phyloP scores from a whole-genome alignment of 169 alveolate genomes.

The Cryptosporidium meleagridis region DNA sequence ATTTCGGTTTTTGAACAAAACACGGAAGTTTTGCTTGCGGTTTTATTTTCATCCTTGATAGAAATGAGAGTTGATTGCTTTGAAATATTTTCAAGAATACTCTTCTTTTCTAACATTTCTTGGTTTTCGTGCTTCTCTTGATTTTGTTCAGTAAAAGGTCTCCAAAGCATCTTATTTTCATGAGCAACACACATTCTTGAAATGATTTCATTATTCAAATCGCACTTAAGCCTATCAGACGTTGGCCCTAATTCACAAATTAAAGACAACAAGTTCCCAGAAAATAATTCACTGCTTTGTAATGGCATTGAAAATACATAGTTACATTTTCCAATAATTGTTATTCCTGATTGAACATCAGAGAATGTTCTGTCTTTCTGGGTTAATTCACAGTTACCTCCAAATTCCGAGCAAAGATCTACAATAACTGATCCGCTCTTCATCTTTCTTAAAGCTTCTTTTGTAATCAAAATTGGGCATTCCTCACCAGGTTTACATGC shows the following conservation, averaged over 20 bases:
- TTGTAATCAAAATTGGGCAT: slow-evolving; percentile 79
- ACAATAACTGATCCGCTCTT: slow-evolving; percentile 83
- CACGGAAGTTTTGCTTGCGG: background rate
- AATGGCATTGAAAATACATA: slow-evolving; percentile 82
- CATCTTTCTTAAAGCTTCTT: slow-evolving; percentile 80
- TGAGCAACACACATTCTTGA: slow-evolving; percentile 29
- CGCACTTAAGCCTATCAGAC: slow-evolving; percentile 24
- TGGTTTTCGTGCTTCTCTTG: slow-evolving; percentile 2
- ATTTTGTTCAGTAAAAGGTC: slow-evolving; percentile 26
- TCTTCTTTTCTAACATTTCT: background rate
- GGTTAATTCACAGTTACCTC: slow-evolving; percentile 82
- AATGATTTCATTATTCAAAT: slow-evolving; percentile 21
- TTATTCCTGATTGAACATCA: slow-evolving; percentile 78
- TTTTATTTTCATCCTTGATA: background rate
- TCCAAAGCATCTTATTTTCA: slow-evolving; percentile 28
- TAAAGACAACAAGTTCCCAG: slow-evolving; percentile 73
- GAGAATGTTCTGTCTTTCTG: slow-evolving; percentile 70
- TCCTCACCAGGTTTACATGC: slow-evolving; percentile 82
- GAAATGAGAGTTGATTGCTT: background rate
- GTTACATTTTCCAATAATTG: slow-evolving; percentile 82
- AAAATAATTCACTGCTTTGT: slow-evolving; percentile 74
- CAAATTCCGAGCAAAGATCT: slow-evolving; percentile 82
- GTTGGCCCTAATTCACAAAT: slow-evolving; percentile 72
- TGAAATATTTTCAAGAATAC: background rate
- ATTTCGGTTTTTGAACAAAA: background rate